Evolutionary conservation across 2,329 filamentous ascomycete genomes (phyloP).

Genomic region (Dothiorella sarmentorum): DNA sequence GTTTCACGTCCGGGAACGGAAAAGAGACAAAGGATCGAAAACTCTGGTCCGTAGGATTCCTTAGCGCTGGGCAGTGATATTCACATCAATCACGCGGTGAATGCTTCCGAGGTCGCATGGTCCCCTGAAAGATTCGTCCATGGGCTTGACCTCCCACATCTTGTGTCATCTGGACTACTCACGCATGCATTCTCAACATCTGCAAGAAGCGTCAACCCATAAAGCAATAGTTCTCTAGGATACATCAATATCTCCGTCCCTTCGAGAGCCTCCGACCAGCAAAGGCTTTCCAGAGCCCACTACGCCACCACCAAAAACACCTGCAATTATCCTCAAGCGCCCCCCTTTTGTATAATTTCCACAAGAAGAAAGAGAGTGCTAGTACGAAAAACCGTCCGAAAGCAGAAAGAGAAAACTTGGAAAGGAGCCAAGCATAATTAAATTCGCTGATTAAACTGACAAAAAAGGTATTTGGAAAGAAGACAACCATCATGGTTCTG

Average conservation of each 20-base stretch:
- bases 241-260: neutral
- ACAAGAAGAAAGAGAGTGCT: neutral
- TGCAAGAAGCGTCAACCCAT: neutral
- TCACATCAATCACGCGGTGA: too few species aligned
- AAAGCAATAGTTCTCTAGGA: constrained; percentile 7
- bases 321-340: neutral
- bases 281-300: neutral
- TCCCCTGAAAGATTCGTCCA: too few species aligned
- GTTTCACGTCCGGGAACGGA: too few species aligned
- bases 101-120: too few species aligned
- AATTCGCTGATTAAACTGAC: neutral
- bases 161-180: too few species aligned
- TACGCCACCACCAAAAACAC: neutral
- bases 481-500: neutral
- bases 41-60: too few species aligned
- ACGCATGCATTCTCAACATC: neutral
- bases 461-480: neutral
- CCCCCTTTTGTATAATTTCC: neutral
- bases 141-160: too few species aligned
- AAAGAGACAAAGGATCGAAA: too few species aligned
- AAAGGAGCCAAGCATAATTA: neutral
- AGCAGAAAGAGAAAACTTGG: neutral
- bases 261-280: constrained; percentile 3
- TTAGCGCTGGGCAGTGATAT: too few species aligned
- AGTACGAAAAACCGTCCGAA: neutral